phyloP scores from a whole-genome alignment of 768 basidiomycete genomes.

The Mycena sanguinolenta region DNA sequence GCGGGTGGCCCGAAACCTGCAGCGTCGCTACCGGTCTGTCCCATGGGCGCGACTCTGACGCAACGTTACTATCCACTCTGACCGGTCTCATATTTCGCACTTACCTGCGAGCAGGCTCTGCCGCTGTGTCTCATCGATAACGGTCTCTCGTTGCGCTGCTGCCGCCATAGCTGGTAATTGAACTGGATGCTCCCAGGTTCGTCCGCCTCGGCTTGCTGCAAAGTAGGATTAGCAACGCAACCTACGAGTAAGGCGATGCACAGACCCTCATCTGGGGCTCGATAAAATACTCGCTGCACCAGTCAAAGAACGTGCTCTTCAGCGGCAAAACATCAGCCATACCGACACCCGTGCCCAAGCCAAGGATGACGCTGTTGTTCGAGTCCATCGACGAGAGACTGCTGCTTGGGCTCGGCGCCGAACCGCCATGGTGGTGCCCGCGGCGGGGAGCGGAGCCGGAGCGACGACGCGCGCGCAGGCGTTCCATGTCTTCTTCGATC shows the following conservation, averaged over 20 bases:
- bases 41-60: conserved; percentile 74
- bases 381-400: conserved; percentile 87
- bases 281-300: conserved; percentile 97
- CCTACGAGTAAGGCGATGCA: conserved; percentile 7
- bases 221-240: conserved; percentile 11
- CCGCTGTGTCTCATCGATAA: conserved; percentile 74
- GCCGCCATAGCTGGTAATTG: conserved; percentile 96
- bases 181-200: conserved; percentile 95
- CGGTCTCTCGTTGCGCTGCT: conserved; percentile 87
- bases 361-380: conserved; percentile 77
- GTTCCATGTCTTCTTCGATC: conserved; percentile 95
- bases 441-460: conserved; percentile 56
- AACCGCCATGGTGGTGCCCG: conserved; percentile 55
- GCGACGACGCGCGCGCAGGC: conserved; percentile 78
- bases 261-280: conserved; percentile 98
- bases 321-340: conserved; percentile 90
- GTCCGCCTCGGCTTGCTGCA: conserved; percentile 91
- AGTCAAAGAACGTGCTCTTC: conserved; percentile 94
- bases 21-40: conserved; percentile 78
- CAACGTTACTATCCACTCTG: conserved; percentile 9
- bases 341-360: conserved; percentile 83
- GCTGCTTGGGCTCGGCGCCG: conserved; percentile 76
- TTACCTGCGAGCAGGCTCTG: conserved; percentile 84
- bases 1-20: conserved; percentile 69
- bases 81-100: conserved; percentile 41